Percentiles rank a stretch among this genome's conserved stretches.
These are phyloP conservation scores for Fagopyrum esculentum DNA, from an alignment of 148 eudicot genomes.

Conservation along the genomic window DNA sequence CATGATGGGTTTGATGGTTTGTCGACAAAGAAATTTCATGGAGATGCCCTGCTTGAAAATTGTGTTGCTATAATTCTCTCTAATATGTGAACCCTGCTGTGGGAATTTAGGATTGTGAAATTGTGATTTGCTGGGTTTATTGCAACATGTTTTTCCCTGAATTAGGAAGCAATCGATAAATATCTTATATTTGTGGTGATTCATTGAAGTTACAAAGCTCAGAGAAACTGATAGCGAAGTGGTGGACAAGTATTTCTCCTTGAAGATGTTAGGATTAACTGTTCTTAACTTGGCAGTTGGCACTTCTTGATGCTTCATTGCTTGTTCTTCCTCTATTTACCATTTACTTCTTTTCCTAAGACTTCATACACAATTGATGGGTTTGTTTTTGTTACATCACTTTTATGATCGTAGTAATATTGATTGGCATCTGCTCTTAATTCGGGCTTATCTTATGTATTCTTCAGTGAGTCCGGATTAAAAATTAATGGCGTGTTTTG, in stretches of 20 bases:
- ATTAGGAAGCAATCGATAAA: neutral
- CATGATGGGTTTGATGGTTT: neutral
- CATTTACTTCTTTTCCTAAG: neutral
- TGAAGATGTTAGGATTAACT: neutral
- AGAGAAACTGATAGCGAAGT: no score
- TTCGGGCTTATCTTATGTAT: no score
- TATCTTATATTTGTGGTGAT: neutral
- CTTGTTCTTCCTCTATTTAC: neutral
- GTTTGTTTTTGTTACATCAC: neutral
- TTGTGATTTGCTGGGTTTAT: neutral
- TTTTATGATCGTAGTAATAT: neutral
- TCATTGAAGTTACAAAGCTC: no score
- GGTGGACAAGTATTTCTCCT: neutral
- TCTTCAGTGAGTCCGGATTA: no score
- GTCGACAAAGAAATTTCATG: neutral
- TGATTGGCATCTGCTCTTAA: no score
- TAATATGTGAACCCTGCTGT: neutral
- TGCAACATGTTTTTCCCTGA: neutral
- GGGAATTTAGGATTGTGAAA: neutral
- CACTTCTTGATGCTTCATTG: neutral
- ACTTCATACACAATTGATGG: neutral
- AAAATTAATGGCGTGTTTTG: no score
- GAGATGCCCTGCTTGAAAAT: neutral
- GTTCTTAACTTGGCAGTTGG: neutral
- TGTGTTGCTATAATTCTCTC: neutral